Evolutionary conservation across 2,329 filamentous ascomycete species (phyloP), one percentile per base, ranked within the genome.

Genomic region (Fusarium penzigii): DNA sequence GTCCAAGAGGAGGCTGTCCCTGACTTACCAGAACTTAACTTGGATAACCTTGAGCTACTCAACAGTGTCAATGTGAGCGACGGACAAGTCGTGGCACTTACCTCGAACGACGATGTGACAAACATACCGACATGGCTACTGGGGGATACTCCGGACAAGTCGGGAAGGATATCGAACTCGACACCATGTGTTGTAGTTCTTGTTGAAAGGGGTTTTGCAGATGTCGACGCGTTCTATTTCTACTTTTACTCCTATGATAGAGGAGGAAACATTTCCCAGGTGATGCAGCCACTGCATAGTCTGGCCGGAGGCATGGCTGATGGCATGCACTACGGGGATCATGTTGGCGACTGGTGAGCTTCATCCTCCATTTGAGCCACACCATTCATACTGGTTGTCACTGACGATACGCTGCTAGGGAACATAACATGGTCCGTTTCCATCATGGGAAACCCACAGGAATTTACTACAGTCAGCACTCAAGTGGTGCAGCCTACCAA

Each of bases 241-340:
- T 70, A 70, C 49, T 70, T 70, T 39, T 69, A 70, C 51, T 69
- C 67, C 7, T 69, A 66, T 42, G 61, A 70, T 16, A 55, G 60
- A 32, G 29, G 29, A 6, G 29, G 7, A 32, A 32, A 32, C 29
- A 32, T 32, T 11, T 32, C 29, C 6, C 29, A 32, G 29, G 29
- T 32, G 11, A 6, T 32, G 29, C 7, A 32, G 7, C 29, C 29
- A 32, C 11, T 32, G 29, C 6, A 32, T 11, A 32, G 29, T 32
- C 29, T 32, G 29, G 29, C 29, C 7, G 36, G 67, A 66, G 58
- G 55, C 10, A 40, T 40, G 17, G 42, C 59, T 29, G 17, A 52
- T 11, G 57, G 57, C 2, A 52, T 60, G 48, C 55, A 58, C 42
- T 65, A 65, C 44, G 64, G 64, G 10, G 57, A 66, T 39, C 64